A percentile compares a stretch with the other conserved stretches of the same genome.
These are phyloP conservation scores for Aureobasidium musti DNA, from an alignment of 2,329 filamentous ascomycete species.

Conservation along the genomic window DNA sequence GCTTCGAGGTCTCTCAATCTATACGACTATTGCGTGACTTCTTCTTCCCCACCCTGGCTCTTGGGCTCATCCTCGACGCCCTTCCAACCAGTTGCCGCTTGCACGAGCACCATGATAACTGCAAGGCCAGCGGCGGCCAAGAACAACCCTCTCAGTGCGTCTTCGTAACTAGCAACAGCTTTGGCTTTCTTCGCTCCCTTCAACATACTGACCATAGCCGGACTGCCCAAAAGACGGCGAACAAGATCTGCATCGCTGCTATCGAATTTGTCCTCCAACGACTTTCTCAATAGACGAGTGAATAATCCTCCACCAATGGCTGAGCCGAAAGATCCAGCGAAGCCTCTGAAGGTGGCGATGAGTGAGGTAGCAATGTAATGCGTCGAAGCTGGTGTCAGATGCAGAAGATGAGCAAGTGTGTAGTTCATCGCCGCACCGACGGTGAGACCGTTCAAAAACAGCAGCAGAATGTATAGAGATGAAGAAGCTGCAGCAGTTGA, in stretches of 20 bases:
- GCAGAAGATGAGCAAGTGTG: conserved; percentile 75
- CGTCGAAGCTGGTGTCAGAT: conserved; percentile 65
- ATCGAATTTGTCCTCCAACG: conserved; percentile 61
- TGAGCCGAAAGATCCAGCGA: conserved; percentile 77
- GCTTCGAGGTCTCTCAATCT: background rate
- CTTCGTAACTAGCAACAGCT: conserved; percentile 57
- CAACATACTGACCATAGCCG: conserved; percentile 56
- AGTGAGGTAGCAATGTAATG: conserved; percentile 77
- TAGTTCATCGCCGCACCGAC: conserved; percentile 78
- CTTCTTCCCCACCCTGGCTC: conserved; percentile 30
- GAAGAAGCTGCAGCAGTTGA: conserved; percentile 57
- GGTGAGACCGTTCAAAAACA: conserved; percentile 70
- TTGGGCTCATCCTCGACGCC: conserved; percentile 37
- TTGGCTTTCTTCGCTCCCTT: conserved; percentile 53
- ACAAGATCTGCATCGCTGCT: conserved; percentile 51
- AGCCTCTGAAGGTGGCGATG: conserved; percentile 76
- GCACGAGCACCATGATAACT: conserved; percentile 53
- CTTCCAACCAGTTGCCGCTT: conserved; percentile 62
- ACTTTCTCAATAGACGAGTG: conserved; percentile 59
- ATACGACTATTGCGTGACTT: conserved; percentile 2
- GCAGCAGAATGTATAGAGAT: conserved; percentile 58
- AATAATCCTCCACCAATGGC: conserved; percentile 79
- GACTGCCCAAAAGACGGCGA: conserved; percentile 59
- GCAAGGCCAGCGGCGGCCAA: conserved; percentile 55
- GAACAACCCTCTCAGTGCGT: conserved; percentile 57